Base-by-base conservation (phyloP, 2,329 filamentous ascomycete species). In the Claviceps maximensis region DNA sequence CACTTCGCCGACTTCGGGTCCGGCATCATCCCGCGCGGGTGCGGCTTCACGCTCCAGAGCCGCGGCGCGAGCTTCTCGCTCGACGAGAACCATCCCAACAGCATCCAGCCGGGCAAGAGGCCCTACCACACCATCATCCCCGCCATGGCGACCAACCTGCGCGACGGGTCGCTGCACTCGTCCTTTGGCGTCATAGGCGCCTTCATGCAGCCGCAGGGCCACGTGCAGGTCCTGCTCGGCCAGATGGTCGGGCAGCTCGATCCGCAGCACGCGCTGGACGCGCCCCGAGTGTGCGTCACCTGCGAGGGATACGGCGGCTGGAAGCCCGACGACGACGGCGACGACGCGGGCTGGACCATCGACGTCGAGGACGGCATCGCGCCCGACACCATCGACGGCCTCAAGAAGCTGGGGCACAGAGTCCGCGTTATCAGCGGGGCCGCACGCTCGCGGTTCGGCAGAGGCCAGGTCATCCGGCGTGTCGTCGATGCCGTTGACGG, bases 121-220 rank as follows among this genome's bases (percentile, higher is more conserved):
- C 93, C 93, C 0, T 98, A 97, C 69, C 93, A 97, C 69, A 98
- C 93, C 52, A 97, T 98, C 67, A 98, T 98, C 61, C 91, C 93
- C 0, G 91, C 87, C 0, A 78, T 97, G 67, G 82, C 91, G 19
- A 97, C 93, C 0, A 89, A 93, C 59, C 66, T 80, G 19, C 71
- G 72, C 4, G 89, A 94, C 60, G 80, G 80, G 27, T 83, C 79
- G 49, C 71, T 97, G 53, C 87, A 95, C 67, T 86, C 82, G 4
- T 86, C 95, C 0, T 96, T 91, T 62, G 93, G 93, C 51, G 91
- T 97, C 55, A 97, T 97, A 93, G 93, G 93, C 51, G 91, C 89
- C 2, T 97, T 94, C 70, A 97, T 97, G 87, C 93, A 98, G 71
- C 93, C 93, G 0, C 93, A 97, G 69, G 93, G 91, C 23, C 93